phyloP scores from a whole-genome alignment of 2,329 filamentous ascomycete species.

The Teratosphaeria viscida region DNA sequence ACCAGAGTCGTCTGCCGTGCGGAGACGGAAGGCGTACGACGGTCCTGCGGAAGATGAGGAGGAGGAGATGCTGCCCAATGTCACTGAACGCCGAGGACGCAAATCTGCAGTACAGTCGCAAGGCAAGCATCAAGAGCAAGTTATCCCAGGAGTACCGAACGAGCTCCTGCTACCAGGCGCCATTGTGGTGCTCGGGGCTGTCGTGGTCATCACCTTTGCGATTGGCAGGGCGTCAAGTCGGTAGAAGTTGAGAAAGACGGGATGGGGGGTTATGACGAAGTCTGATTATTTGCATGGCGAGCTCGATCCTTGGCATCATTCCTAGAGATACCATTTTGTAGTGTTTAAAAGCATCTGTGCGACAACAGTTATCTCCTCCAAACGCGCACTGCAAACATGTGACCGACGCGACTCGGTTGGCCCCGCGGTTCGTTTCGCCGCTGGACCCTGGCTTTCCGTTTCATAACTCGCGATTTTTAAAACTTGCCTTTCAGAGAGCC shows the following conservation, averaged over 20 bases:
- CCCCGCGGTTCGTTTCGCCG: neutral
- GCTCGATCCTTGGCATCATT: neutral
- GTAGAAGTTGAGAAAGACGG: neutral
- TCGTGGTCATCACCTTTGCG: conserved; percentile 87
- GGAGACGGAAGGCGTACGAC: conserved; percentile 36
- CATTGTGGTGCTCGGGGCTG: conserved; percentile 87
- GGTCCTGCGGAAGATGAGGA: conserved; percentile 48
- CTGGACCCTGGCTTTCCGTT: neutral
- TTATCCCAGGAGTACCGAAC: conserved; percentile 87
- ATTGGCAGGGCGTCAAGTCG: conserved; percentile 37
- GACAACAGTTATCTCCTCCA: neutral
- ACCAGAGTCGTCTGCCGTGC: conserved; percentile 36
- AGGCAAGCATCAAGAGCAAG: conserved; percentile 52
- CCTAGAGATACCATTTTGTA: neutral
- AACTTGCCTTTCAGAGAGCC: neutral
- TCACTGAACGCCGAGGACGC: conserved; percentile 24
- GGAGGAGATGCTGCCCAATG: conserved; percentile 29
- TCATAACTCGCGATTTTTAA: neutral
- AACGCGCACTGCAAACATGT: neutral
- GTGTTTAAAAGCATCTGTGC: neutral
- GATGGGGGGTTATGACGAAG: neutral
- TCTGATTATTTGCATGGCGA: neutral
- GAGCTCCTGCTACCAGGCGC: conserved; percentile 87
- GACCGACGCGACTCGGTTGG: neutral
- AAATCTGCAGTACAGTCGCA: conserved; percentile 24